phyloP scores from a whole-genome alignment of 176 grass and related monocot genomes.

The Oryza glaberrima region DNA sequence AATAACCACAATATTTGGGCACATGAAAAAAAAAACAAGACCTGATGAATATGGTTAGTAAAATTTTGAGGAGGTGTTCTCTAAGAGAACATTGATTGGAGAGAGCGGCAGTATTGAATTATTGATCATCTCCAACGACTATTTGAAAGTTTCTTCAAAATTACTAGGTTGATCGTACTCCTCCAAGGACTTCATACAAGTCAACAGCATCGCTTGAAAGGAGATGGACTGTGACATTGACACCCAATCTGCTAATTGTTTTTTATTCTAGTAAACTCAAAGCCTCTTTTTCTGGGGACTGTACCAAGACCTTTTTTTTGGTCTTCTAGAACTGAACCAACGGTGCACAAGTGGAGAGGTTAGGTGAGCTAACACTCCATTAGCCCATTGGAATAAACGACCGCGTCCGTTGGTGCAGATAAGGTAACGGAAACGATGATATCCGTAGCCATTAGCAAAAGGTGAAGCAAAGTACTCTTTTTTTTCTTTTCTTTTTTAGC shows the following conservation, averaged over 20 bases:
- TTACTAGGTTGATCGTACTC: neutral
- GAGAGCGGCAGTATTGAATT: too few species aligned
- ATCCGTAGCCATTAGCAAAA: neutral
- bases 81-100: too few species aligned
- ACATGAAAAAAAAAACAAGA: too few species aligned
- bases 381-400: neutral
- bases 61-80: too few species aligned
- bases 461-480: neutral
- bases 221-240: neutral
- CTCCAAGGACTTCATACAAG: neutral
- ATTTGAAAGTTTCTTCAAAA: neutral
- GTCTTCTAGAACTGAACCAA: slow-evolving; percentile 10
- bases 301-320: neutral
- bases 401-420: neutral
- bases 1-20: too few species aligned
- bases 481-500: neutral
- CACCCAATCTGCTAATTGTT: too few species aligned
- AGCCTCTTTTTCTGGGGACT: neutral
- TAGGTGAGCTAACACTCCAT: slow-evolving; percentile 41
- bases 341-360: neutral
- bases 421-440: neutral
- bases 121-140: too few species aligned
- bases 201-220: neutral
- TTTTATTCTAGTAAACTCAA: too few species aligned
- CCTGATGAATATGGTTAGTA: too few species aligned